A percentile compares a stretch with the other conserved stretches of the same genome.
Conservation (phyloP, 257 asterid species). For the Phtheirospermum japonicum region DNA sequence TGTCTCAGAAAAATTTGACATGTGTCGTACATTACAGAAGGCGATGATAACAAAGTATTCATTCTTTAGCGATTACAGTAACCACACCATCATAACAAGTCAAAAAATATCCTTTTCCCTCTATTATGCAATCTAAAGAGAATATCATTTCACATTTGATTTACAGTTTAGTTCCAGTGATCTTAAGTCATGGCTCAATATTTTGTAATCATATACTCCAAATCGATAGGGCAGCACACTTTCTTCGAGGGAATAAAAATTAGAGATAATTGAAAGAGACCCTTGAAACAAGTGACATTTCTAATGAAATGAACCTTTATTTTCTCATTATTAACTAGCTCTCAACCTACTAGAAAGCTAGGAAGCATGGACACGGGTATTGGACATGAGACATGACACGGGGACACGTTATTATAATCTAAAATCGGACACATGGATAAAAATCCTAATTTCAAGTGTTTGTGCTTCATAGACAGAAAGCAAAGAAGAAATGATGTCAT, state of each 20-base stretch:
- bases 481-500: too few relatives aligned
- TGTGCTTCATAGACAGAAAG: too few relatives aligned
- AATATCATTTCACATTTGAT: background rate
- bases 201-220: constrained; percentile 15
- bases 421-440: too few relatives aligned
- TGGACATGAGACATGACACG: too few relatives aligned
- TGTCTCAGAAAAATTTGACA: constrained; percentile 23
- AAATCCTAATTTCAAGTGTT: too few relatives aligned
- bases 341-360: background rate
- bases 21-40: constrained; percentile 34
- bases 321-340: background rate
- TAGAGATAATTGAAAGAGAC: background rate
- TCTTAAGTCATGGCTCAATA: constrained; percentile 11
- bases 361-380: too few relatives aligned
- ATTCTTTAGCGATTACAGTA: constrained; percentile 29
- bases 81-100: constrained; percentile 14
- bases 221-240: background rate
- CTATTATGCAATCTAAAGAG: constrained; percentile 9
- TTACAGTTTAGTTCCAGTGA: constrained; percentile 14
- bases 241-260: background rate
- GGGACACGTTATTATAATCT: too few relatives aligned
- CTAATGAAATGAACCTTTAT: background rate
- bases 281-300: background rate
- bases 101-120: constrained; percentile 23
- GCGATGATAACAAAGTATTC: constrained; percentile 31